Evolutionary conservation across 768 basidiomycete genomes (phyloP).

Genomic region (Brasilioporus rufonigricans): DNA sequence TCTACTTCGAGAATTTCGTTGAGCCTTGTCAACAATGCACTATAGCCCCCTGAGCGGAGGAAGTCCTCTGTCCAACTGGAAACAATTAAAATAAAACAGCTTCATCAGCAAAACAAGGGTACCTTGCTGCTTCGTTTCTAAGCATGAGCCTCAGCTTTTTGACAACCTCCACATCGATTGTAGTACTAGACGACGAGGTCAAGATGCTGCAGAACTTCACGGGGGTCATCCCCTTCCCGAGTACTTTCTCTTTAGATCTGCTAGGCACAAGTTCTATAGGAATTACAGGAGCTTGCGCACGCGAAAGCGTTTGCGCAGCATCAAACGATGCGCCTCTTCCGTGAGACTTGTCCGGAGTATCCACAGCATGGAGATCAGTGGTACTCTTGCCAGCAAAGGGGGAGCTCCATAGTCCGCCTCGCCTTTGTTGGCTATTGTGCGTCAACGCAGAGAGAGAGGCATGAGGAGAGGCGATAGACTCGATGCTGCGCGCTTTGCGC

Average conservation of each 20-base stretch:
- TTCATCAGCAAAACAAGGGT: conserved; percentile 15
- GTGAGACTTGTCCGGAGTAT: conserved; percentile 40
- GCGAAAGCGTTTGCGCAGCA: conserved; percentile 48
- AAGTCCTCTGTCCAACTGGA: conserved; percentile 89
- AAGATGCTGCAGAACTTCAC: conserved; percentile 68
- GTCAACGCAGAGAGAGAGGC: conserved; percentile 38
- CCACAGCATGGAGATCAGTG: conserved; percentile 25
- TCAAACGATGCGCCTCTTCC: conserved; percentile 64
- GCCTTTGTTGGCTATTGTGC: conserved; percentile 32
- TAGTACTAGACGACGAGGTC: conserved; percentile 61
- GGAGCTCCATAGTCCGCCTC: conserved; percentile 24
- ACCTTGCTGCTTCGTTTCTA: conserved; percentile 90
- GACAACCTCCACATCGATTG: conserved; percentile 81
- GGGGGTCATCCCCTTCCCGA: conserved; percentile 56
- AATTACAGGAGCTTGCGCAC: conserved; percentile 48
- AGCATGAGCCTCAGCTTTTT: conserved; percentile 87
- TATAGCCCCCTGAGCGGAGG: conserved; percentile 79
- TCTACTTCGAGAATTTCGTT: conserved; percentile 94
- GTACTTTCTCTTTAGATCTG: conserved; percentile 51
- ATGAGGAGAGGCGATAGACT: conserved; percentile 59
- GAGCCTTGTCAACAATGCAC: conserved; percentile 74
- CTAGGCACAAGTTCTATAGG: conserved; percentile 35
- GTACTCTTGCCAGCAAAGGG: conserved; percentile 31
- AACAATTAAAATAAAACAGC: neutral
- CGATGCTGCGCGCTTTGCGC: conserved; percentile 70